Base-by-base conservation (phyloP, 2,329 filamentous ascomycete species). In the Anisogramma anomala region DNA sequence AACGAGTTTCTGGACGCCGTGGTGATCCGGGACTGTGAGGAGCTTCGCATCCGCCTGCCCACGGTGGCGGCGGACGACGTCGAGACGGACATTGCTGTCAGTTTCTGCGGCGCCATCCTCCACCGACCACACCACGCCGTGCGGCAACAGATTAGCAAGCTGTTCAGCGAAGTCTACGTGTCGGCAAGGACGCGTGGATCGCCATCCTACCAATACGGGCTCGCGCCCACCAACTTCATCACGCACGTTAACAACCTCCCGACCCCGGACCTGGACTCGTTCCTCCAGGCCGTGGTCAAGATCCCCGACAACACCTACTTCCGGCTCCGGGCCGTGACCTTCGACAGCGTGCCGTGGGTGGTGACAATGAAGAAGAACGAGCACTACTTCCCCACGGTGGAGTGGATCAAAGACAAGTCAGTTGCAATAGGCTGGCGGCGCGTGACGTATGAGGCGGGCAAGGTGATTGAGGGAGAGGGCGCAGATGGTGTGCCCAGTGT, bases 311-410 rank as follows among this genome's bases (percentile, higher is more conserved):
- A 98, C 56, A 94, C 87, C 2, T 98, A 98, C 64, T 98, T 98
- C 77, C 80, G 91, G 14, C 71, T 98, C 39, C 88, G 89, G 60
- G 86, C 91, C n/a, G 86, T 96, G 60, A 96, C 91, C 0, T 98
- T 98, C 56, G 91, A 98, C 60, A 94, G 93, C 55, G 87, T 98
- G 8, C 89, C 89, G 3, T 98, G 91, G 87, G 87, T 98, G n/a
- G 85, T 93, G 28, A 98, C 91, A 7, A 94, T 98, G 84, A 98
- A 98, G 78, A 96, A 96, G 74, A 95, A 95, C 53, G 89, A 98
- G 58, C 91, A 98, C 62, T 98, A 98, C 60, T 83, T 82, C 61
- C 78, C 79, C 0, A 82, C 77, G 0, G 74, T 77, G 60, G 79
- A 82, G 54, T 80, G 77, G 70, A 72, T 77, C 60, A 81, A 48